Percentiles rank a stretch among this genome's conserved stretches.
Conservation (phyloP, 2,329 filamentous ascomycete species). For the Plenodomus tracheiphilus region DNA sequence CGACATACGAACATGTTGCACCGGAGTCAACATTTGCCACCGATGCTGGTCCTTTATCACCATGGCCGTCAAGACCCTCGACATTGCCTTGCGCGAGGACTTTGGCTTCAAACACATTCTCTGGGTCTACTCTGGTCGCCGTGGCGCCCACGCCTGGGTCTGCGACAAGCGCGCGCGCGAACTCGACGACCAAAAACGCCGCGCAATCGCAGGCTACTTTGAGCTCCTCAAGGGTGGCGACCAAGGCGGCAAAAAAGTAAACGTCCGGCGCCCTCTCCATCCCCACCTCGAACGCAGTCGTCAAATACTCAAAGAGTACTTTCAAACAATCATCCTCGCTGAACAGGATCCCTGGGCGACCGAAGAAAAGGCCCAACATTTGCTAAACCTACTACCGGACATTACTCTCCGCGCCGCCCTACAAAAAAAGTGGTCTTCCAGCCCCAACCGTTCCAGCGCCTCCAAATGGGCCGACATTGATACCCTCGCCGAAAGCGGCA, state of each 20-base stretch:
- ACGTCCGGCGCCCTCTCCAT: conserved; percentile 81
- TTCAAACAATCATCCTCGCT: conserved; percentile 78
- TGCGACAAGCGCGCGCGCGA: conserved; percentile 85
- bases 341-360: conserved; percentile 82
- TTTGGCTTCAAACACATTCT: conserved; percentile 97
- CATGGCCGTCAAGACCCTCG: conserved; percentile 95
- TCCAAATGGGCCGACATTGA: conserved; percentile 97
- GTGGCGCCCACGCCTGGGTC: conserved; percentile 97
- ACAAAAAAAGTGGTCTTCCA: conserved; percentile 86
- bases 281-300: conserved; percentile 87
- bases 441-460: conserved; percentile 73
- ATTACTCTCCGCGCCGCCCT: conserved; percentile 74
- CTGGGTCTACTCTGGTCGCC: conserved; percentile 97
- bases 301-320: conserved; percentile 80
- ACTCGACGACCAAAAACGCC: conserved; percentile 83
- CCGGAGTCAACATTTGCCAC: conserved; percentile 87
- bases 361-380: conserved; percentile 70
- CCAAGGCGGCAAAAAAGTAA: conserved; percentile 84
- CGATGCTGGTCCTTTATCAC: conserved; percentile 98
- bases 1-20: conserved; percentile 92
- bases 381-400: conserved; percentile 86
- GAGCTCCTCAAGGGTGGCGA: conserved; percentile 87
- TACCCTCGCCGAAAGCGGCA: conserved; percentile 74
- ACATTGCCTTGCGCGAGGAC: conserved; percentile 84
- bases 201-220: conserved; percentile 84